Conservation (phyloP, 768 basidiomycete species). For the Botryobasidium botryosum region DNA sequence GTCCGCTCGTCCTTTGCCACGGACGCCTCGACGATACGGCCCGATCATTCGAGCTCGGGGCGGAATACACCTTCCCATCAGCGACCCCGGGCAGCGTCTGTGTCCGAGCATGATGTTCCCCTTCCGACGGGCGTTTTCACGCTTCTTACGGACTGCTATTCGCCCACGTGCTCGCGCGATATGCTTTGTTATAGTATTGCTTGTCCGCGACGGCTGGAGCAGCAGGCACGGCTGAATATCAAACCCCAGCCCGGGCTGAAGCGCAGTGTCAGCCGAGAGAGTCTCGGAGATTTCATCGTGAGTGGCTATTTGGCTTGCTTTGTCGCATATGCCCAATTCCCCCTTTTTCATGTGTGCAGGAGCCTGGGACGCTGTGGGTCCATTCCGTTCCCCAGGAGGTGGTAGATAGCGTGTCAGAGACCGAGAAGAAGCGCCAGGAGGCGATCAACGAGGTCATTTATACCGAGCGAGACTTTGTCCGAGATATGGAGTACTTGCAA, state of each 20-base stretch:
- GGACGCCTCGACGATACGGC: neutral
- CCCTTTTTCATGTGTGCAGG: conserved; percentile 27
- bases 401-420: conserved; percentile 77
- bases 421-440: conserved; percentile 91
- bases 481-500: conserved; percentile 94
- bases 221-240: conserved; percentile 88
- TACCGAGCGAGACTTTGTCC: conserved; percentile 94
- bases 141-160: conserved; percentile 92
- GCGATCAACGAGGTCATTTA: conserved; percentile 92
- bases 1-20: neutral
- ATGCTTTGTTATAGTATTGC: conserved; percentile 95
- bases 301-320: no score
- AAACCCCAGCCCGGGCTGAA: conserved; percentile 80
- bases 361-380: conserved; percentile 83
- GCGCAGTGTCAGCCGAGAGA: conserved; percentile 68
- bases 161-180: conserved; percentile 88
- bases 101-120: conserved; percentile 13
- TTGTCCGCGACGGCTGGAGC: conserved; percentile 84
- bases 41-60: neutral
- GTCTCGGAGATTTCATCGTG: conserved; percentile 63
- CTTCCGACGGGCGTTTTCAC: conserved; percentile 93
- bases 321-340: neutral
- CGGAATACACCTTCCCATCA: no score
- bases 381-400: conserved; percentile 93
- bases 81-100: neutral